Percentiles rank a stretch among this genome's conserved stretches.
phyloP scores from a whole-genome alignment of 192 early-diverging fungal genomes.

The Coemansia sp. region DNA sequence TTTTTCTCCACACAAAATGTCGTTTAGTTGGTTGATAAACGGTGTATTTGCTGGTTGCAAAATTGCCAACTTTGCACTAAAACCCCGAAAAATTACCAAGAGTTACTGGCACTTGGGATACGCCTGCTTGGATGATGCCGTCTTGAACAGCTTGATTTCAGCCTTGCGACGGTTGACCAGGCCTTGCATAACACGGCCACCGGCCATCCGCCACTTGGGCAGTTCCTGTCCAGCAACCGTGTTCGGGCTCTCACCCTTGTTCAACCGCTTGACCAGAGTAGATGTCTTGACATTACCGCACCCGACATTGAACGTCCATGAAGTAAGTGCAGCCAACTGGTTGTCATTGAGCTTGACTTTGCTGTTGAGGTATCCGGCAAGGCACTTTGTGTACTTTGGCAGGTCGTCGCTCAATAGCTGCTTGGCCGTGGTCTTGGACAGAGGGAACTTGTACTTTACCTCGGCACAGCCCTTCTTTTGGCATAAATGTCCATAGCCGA shows the following conservation, averaged over 20 bases:
- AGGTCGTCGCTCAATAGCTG: slow-evolving; percentile 37
- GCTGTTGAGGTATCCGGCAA: slow-evolving; percentile 18
- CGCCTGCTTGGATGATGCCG: slow-evolving; percentile 17
- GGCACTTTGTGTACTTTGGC: slow-evolving; percentile 27
- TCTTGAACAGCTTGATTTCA: slow-evolving; percentile 39
- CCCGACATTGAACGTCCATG: slow-evolving; percentile 45
- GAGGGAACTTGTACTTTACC: slow-evolving; percentile 28
- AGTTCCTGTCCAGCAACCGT: slow-evolving; percentile 42
- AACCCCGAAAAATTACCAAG: neutral
- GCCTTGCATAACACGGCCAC: slow-evolving; percentile 27
- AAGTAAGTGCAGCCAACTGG: slow-evolving; percentile 47
- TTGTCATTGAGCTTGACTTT: slow-evolving; percentile 30
- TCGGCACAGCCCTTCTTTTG: slow-evolving; percentile 28
- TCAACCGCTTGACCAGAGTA: slow-evolving; percentile 37
- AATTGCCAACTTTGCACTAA: too few relatives aligned
- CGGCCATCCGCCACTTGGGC: slow-evolving; percentile 43
- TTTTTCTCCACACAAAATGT: too few relatives aligned
- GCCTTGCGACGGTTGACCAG: slow-evolving; percentile 33
- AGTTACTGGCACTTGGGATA: slow-evolving; percentile 21
- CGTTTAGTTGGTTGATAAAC: too few relatives aligned
- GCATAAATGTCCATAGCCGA: slow-evolving; percentile 48
- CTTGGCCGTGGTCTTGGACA: slow-evolving; percentile 34
- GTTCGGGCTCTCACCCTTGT: slow-evolving; percentile 28
- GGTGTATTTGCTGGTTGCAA: too few relatives aligned
- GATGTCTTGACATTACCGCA: slow-evolving; percentile 35